Conservation (phyloP, 106 monocot species). For the Dendrobium huoshanense region DNA sequence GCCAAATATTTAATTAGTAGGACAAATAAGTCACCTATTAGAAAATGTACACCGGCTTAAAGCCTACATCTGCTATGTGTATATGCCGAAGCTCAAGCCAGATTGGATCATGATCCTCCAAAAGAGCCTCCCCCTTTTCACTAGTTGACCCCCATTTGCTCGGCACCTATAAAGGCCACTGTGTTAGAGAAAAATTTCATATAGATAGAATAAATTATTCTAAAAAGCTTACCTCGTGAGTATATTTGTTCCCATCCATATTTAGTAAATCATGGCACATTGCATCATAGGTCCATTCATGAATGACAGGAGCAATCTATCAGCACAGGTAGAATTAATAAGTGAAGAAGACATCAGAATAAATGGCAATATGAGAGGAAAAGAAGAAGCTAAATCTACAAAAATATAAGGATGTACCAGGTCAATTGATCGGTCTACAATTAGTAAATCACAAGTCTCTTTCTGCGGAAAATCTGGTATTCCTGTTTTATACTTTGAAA, state of each 20-base stretch:
- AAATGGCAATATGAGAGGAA: neutral
- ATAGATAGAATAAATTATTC: slow-evolving; percentile 1
- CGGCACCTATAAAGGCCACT: slow-evolving; percentile 19
- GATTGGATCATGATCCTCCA: slow-evolving; percentile 73
- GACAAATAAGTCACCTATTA: slow-evolving; percentile 3
- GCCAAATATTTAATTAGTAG: neutral
- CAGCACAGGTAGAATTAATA: slow-evolving; percentile 1
- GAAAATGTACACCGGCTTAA: neutral
- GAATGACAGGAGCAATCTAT: slow-evolving; percentile 74
- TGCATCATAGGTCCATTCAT: slow-evolving; percentile 89
- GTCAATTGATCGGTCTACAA: slow-evolving; percentile 60
- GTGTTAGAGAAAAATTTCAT: neutral
- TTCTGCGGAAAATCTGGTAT: slow-evolving; percentile 70
- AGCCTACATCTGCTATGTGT: slow-evolving; percentile 80
- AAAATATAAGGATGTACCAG: slow-evolving; percentile 29
- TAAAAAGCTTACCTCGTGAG: slow-evolving; percentile 40
- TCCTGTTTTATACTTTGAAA: slow-evolving; percentile 54
- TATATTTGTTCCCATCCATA: slow-evolving; percentile 69
- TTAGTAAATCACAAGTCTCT: slow-evolving; percentile 70
- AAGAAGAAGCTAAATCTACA: neutral
- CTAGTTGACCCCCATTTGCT: slow-evolving; percentile 34
- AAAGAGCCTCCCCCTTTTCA: slow-evolving; percentile 51
- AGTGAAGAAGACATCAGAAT: slow-evolving; percentile 4
- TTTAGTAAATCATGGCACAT: slow-evolving; percentile 75
- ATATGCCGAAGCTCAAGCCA: slow-evolving; percentile 81